Evolutionary conservation across 805 yeast genomes (phyloP), one percentile per base, ranked within the genome.

Genomic region (Wickerhamomyces ciferrii): DNA sequence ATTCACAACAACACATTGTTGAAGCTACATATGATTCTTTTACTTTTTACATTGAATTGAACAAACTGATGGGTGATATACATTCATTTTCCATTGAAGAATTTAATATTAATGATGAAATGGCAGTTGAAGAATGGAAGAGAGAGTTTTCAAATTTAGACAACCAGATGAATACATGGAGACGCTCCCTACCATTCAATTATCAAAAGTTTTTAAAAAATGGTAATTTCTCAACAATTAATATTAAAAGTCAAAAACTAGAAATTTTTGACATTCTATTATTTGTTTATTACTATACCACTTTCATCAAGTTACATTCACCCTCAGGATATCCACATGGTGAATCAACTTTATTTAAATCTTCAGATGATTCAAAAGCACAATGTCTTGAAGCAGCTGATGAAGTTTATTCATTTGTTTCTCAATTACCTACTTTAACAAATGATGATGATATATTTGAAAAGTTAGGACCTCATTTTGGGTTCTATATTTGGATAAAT

Each of bases 401-500:
- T 2, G 51, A 44, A 27, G 57, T 55, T 6, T 51, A 48, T 39
- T 38, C 44, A 1, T 54, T 57, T 43, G 54, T 54, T 10, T 20
- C 41, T 11, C 39, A 47, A 4, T 25, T 56, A 15, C 49, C 51
- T 1, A n/a, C 24, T 1, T 1, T 31, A 2, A 43, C 49, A 1
- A 52, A 47, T 18, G 53, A 56, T 40, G 49, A 50, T 11, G 17
- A 21, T 5, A 49, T 55, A 10, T 50, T 52, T 36, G 56, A 52
- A 17, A 54, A 45, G 32, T 41, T 61, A 21, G 69, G 70, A 1
- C 69, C 69, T 6, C 59, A 55, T 36, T 65, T 61, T 45, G 62
- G 67, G 1, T 62, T 65, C 39, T 58, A 49, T 40, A 53, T 64
- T 15, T 66, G 69, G 69, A 60, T 65, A 19, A 58, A 58, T 45